These are phyloP conservation scores for Chenopodium formosanum DNA, from an alignment of 148 eudicot genomes.

Conservation along the genomic window DNA sequence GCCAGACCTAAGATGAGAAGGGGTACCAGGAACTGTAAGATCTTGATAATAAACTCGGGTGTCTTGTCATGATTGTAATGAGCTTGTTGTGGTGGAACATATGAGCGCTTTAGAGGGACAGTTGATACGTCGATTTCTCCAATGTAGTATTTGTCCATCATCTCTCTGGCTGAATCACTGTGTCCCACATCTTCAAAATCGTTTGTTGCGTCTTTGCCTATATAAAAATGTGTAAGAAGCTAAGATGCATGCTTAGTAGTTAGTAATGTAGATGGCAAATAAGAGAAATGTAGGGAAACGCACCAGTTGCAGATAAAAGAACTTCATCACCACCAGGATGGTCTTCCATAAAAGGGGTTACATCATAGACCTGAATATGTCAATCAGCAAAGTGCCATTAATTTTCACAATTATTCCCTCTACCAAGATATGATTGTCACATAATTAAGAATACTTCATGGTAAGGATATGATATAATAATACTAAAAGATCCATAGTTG, in stretches of 20 bases:
- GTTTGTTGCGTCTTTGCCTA: constrained; percentile 84
- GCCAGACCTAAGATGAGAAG: constrained; percentile 72
- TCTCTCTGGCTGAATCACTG: constrained; percentile 69
- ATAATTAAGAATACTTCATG: neutral
- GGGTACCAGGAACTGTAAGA: constrained; percentile 70
- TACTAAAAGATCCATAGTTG: neutral
- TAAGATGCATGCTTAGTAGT: neutral
- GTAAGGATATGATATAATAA: neutral
- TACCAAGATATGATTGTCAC: neutral
- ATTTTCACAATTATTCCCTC: neutral
- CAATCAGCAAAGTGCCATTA: constrained; percentile 5
- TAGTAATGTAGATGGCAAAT: neutral
- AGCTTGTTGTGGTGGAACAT: constrained; percentile 47
- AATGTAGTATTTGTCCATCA: constrained; percentile 62
- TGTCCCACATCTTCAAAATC: constrained; percentile 90
- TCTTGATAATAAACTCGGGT: constrained; percentile 59
- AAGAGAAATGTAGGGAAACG: neutral
- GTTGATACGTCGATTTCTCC: constrained; percentile 64
- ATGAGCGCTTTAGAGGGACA: constrained; percentile 53
- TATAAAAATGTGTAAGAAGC: constrained; percentile 5
- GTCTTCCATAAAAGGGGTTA: constrained; percentile 89
- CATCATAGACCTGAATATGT: constrained; percentile 74
- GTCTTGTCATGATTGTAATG: constrained; percentile 57
- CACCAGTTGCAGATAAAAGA: constrained; percentile 84
- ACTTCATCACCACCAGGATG: constrained; percentile 98